Percentiles rank a stretch among this genome's conserved stretches.
These are phyloP conservation scores for Neurospora hispaniola DNA, from an alignment of 495 filamentous ascomycete species.

Conservation along the genomic window DNA sequence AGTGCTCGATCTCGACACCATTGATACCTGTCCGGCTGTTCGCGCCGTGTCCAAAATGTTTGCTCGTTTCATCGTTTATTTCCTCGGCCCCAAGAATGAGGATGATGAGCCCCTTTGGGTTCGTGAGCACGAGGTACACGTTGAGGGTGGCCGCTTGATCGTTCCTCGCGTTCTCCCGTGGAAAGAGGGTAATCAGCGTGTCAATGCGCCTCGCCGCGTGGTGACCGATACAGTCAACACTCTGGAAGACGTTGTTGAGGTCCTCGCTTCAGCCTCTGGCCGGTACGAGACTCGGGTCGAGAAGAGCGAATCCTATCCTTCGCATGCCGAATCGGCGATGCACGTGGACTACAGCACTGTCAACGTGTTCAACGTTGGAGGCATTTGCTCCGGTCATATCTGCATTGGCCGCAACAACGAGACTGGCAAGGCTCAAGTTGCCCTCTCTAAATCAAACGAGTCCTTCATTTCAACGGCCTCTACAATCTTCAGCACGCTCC, in stretches of 20 bases:
- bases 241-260: conserved; percentile 16
- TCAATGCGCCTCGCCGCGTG: conserved; percentile 28
- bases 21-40: conserved; percentile 5
- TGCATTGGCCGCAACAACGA: conserved; percentile 21
- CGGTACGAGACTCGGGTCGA: conserved; percentile 11
- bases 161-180: conserved; percentile 31
- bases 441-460: conserved; percentile 19
- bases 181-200: conserved; percentile 25
- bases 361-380: conserved; percentile 12
- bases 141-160: conserved; percentile 17
- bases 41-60: conserved; percentile 18
- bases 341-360: conserved; percentile 31
- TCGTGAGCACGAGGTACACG: conserved; percentile 29
- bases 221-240: conserved; percentile 22
- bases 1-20: conserved; percentile 28
- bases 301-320: background rate
- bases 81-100: background rate
- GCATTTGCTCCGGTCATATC: conserved; percentile 9
- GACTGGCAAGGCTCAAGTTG: conserved; percentile 16
- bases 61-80: conserved; percentile 12
- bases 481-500: background rate
- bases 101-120: conserved; percentile 15
- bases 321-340: conserved; percentile 5
- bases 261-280: conserved; percentile 8
- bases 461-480: conserved; percentile 17